Conservation (phyloP, 345 rosid species). For the Populus davidiana region DNA sequence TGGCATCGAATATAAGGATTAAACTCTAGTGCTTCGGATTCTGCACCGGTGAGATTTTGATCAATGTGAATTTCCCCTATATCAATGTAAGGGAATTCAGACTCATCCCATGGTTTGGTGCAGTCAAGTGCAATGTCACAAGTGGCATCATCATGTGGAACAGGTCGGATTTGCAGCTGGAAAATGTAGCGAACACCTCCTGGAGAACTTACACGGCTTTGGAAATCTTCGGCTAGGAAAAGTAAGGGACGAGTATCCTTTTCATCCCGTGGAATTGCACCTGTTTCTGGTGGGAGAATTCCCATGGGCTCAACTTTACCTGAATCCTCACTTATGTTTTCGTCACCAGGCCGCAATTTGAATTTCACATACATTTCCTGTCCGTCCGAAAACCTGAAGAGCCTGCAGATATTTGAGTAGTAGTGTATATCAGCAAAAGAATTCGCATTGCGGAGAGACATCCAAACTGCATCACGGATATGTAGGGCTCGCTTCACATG, state of each 20-base stretch:
- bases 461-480: slow-evolving; percentile 62
- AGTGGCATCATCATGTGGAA: slow-evolving; percentile 42
- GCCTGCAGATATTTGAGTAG: slow-evolving; percentile 57
- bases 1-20: slow-evolving; percentile 46
- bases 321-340: slow-evolving; percentile 42
- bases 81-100: slow-evolving; percentile 46
- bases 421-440: slow-evolving; percentile 56
- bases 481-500: slow-evolving; percentile 55
- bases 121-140: slow-evolving; percentile 51
- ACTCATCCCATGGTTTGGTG: slow-evolving; percentile 61
- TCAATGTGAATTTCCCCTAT: slow-evolving; percentile 49
- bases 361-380: slow-evolving; percentile 62
- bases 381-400: slow-evolving; percentile 51
- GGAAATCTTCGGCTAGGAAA: slow-evolving; percentile 64
- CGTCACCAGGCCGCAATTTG: slow-evolving; percentile 53
- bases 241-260: slow-evolving; percentile 53
- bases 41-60: slow-evolving; percentile 45
- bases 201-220: slow-evolving; percentile 40
- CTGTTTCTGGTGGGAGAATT: slow-evolving; percentile 77
- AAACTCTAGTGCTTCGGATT: slow-evolving; percentile 54
- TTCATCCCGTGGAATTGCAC: slow-evolving; percentile 57
- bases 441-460: slow-evolving; percentile 45
- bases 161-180: slow-evolving; percentile 50
- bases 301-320: slow-evolving; percentile 60
- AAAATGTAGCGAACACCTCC: slow-evolving; percentile 51